Percentiles rank a stretch among this genome's conserved stretches.
phyloP scores from a whole-genome alignment of 257 asterid species.

The Nicotiana tabacum region DNA sequence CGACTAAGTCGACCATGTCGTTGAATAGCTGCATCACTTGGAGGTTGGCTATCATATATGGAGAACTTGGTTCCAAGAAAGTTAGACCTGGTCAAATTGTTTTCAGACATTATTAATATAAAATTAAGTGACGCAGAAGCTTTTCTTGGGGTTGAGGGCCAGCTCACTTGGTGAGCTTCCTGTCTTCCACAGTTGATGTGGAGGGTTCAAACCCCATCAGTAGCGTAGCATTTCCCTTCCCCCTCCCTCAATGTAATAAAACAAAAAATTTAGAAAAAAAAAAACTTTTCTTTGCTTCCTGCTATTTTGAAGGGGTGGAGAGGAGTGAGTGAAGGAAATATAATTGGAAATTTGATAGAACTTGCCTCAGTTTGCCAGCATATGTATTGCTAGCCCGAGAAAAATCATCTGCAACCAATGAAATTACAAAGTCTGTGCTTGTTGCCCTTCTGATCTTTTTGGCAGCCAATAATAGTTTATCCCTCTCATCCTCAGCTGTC shows the following conservation, averaged over 20 bases:
- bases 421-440: conserved; percentile 71
- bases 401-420: conserved; percentile 76
- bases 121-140: background rate
- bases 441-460: conserved; percentile 73
- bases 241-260: too few species aligned
- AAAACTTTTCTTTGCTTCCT: background rate
- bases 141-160: too few species aligned
- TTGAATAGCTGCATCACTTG: conserved; percentile 38
- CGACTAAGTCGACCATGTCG: conserved; percentile 44
- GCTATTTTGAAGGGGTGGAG: background rate
- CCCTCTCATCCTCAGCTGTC: conserved; percentile 70
- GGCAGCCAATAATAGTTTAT: conserved; percentile 73
- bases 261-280: too few species aligned
- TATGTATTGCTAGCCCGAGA: conserved; percentile 83
- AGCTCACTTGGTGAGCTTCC: too few species aligned
- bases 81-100: conserved; percentile 60
- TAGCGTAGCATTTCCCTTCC: too few species aligned
- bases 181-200: too few species aligned
- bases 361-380: conserved; percentile 74
- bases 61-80: conserved; percentile 92
- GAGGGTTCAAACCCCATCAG: too few species aligned
- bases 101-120: conserved; percentile 4
- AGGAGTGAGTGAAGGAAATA: background rate
- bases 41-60: conserved; percentile 72
- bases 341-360: conserved; percentile 1